Percentiles rank a stretch among this genome's conserved stretches.
Conservation (phyloP, 164 flowering plant genomes). For the Annona cherimola region DNA sequence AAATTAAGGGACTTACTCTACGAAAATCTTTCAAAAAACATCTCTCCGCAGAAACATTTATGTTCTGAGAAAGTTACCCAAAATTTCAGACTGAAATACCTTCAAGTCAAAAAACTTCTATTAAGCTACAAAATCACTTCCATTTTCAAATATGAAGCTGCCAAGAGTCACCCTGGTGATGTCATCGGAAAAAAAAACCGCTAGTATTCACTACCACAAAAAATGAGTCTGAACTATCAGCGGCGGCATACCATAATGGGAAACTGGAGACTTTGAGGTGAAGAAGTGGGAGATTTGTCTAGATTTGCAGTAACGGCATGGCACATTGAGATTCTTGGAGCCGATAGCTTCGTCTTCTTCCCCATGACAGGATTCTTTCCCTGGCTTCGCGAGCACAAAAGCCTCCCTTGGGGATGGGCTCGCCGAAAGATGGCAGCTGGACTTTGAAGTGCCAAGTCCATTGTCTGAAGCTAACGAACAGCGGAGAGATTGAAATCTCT, state of each 20-base stretch:
- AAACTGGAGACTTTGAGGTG: not conserved
- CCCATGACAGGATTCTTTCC: not conserved
- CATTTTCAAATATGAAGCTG: not conserved
- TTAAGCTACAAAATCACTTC: not conserved
- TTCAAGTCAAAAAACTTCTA: not conserved
- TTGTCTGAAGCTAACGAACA: not conserved
- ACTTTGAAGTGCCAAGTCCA: not conserved
- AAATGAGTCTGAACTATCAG: not conserved
- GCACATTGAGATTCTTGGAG: conserved; percentile 2
- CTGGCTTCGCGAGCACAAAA: not conserved
- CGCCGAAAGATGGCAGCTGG: not conserved
- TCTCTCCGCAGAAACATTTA: too few relatives aligned
- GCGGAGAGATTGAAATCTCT: too few relatives aligned
- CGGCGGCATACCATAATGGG: conserved; percentile 2
- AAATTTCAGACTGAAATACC: not conserved
- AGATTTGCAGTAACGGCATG: conserved; percentile 2
- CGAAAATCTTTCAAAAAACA: too few relatives aligned
- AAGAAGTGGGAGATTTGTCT: not conserved
- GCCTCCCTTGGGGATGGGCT: too few relatives aligned
- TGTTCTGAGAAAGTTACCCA: not conserved
- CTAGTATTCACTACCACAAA: not conserved
- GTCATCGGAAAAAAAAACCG: not conserved
- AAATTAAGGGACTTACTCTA: too few relatives aligned
- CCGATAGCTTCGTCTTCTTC: not conserved
- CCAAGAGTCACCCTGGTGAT: too few relatives aligned